A percentile compares a stretch with the other conserved stretches of the same genome.
Conservation (phyloP, 345 rosid species). For the Lepidium sativum region DNA sequence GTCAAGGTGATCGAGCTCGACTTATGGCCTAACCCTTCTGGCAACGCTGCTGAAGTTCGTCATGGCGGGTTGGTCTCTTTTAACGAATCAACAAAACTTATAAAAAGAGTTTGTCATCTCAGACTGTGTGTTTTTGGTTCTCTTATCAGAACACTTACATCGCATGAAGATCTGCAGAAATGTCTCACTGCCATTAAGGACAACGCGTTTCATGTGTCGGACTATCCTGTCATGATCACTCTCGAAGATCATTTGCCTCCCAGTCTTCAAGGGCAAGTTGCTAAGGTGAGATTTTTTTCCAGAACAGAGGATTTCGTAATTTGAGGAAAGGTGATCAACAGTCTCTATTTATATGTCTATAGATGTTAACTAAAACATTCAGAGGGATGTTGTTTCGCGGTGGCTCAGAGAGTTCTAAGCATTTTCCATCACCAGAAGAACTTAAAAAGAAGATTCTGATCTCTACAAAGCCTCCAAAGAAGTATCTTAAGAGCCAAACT, state of each 20-base stretch:
- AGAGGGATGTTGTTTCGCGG: conserved; percentile 41
- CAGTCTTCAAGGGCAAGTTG: conserved; percentile 54
- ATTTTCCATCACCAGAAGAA: conserved; percentile 67
- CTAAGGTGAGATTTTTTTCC: conserved; percentile 31
- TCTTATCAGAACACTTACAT: conserved; percentile 47
- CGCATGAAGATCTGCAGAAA: conserved; percentile 51
- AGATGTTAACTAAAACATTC: conserved; percentile 52
- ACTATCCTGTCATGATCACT: conserved; percentile 73
- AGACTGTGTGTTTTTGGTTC: conserved; percentile 1
- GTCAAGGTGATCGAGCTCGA: conserved; percentile 83
- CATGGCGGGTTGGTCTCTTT: conserved; percentile 60
- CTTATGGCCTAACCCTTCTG: conserved; percentile 61
- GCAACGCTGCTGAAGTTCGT: conserved; percentile 46
- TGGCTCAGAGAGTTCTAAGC: conserved; percentile 20
- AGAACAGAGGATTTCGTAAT: neutral
- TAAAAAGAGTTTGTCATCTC: neutral
- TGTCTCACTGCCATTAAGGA: conserved; percentile 60
- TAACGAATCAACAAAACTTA: neutral
- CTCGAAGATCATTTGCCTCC: conserved; percentile 74
- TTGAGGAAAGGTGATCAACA: neutral
- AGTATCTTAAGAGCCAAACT: conserved; percentile 32
- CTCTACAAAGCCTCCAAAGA: conserved; percentile 89
- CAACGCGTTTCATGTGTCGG: conserved; percentile 51
- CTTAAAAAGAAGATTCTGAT: conserved; percentile 51
- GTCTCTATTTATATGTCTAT: neutral